These are phyloP conservation scores for Phytophthora europaea DNA, from an alignment of 352 stramenopile genomes.

Conservation along the genomic window DNA sequence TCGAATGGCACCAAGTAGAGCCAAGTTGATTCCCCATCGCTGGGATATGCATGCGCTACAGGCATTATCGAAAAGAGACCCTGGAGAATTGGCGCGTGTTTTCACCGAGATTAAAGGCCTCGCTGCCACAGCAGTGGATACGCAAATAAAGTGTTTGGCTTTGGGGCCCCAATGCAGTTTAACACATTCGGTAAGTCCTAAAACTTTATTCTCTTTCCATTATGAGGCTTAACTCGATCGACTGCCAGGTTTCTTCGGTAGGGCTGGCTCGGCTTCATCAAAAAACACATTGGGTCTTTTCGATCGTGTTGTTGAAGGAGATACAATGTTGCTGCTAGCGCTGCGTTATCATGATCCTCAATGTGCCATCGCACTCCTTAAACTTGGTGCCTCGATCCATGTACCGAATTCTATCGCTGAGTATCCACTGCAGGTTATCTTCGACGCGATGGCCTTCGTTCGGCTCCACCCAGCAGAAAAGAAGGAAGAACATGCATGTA, in stretches of 20 bases:
- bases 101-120: slow-evolving; percentile 50
- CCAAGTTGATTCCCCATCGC: slow-evolving; percentile 52
- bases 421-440: slow-evolving; percentile 47
- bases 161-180: slow-evolving; percentile 61
- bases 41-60: slow-evolving; percentile 74
- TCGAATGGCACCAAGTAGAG: slow-evolving; percentile 8
- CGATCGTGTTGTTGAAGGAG: slow-evolving; percentile 49
- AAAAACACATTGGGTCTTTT: slow-evolving; percentile 36
- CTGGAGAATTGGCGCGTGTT: slow-evolving; percentile 43
- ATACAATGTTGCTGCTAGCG: slow-evolving; percentile 65
- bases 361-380: slow-evolving; percentile 47
- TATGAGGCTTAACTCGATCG: background rate
- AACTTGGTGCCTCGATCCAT: slow-evolving; percentile 39
- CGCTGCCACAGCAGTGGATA: slow-evolving; percentile 40
- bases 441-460: slow-evolving; percentile 41
- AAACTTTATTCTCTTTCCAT: background rate
- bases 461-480: slow-evolving; percentile 34
- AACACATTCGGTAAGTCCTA: slow-evolving; percentile 50
- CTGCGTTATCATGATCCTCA: slow-evolving; percentile 52
- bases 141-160: slow-evolving; percentile 50
- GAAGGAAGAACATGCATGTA: background rate
- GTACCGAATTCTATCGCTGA: slow-evolving; percentile 44
- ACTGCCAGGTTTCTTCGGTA: slow-evolving; percentile 66
- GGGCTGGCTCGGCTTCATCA: background rate
- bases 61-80: slow-evolving; percentile 45